Evolutionary conservation across 257 asterid species (phyloP), one percentile per base, ranked within the genome.

Genomic region (Hygrophila difformis): DNA sequence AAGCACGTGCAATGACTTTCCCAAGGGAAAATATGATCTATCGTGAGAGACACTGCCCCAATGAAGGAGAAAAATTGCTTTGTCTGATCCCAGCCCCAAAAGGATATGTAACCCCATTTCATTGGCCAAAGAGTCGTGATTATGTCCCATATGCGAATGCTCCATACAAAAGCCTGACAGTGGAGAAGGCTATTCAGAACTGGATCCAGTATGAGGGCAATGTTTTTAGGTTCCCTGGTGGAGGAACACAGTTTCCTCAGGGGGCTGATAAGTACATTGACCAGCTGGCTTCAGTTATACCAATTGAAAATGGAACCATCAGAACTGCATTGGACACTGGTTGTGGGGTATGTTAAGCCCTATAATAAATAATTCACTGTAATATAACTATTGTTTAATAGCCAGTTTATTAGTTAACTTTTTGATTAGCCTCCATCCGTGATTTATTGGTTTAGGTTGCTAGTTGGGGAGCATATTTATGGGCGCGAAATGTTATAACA

Each of bases 251-350:
- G 6, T 39, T 39, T 39, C 44, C 44, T 13, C 8, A 39, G 19
- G 44, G 44, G 0, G 44, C 44, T 39, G 44, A 39, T 14, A 18
- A 15, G 1, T 39, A 39, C 6, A 39, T 39, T 18, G 44, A 39
- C 19, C 44, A 39, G 44, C 44, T 39, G 0, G 44, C 44, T 39
- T 39, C 44, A 0, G 44, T 39, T 15, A n/a, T 39, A 6, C 44
- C 44, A 0, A 39, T 39, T 15, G 2, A 2, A n/a, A 39, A 39
- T 14, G 58, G 59, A 8, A 35, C 63, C 21, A 29, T 63, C 3
- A 63, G 57, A 22, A 43, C 58, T 3, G 69, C 26, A 6, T 37
- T 63, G 43, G 67, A 61, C 52, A 43, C 49, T 39, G 67, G 67
- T 31, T 61, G 55, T 44, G 47, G 46, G 44, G 44, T 39, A 39